phyloP scores from a whole-genome alignment of 495 filamentous ascomycete species.

The Daldinia childiae region DNA sequence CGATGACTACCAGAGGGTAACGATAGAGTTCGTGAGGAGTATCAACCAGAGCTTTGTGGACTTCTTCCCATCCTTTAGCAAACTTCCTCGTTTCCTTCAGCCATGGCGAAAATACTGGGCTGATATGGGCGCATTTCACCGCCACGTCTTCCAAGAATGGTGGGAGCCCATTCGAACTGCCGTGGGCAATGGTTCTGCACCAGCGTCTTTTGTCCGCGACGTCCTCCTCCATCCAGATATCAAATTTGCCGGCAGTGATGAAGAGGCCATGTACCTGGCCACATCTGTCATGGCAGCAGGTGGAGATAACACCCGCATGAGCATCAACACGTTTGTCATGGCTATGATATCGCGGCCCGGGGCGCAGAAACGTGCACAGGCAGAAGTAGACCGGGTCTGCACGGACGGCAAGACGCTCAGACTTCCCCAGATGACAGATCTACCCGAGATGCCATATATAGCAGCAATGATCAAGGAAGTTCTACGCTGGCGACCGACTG shows the following conservation, averaged over 20 bases:
- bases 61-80: slow-evolving; percentile 51
- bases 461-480: slow-evolving; percentile 63
- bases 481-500: slow-evolving; percentile 63
- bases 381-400: slow-evolving; percentile 55
- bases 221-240: background rate
- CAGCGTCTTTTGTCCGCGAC: background rate
- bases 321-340: slow-evolving; percentile 54
- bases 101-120: slow-evolving; percentile 53
- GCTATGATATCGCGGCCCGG: slow-evolving; percentile 48
- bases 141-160: slow-evolving; percentile 50
- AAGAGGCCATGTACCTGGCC: slow-evolving; percentile 57
- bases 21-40: slow-evolving; percentile 41
- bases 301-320: slow-evolving; percentile 55
- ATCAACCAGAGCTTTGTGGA: slow-evolving; percentile 51
- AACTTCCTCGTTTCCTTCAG: slow-evolving; percentile 53
- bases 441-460: slow-evolving; percentile 59
- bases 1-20: slow-evolving; percentile 45
- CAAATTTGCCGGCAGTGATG: slow-evolving; percentile 43
- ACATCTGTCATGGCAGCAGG: slow-evolving; percentile 56
- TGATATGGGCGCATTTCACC: slow-evolving; percentile 41
- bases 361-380: slow-evolving; percentile 42
- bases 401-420: slow-evolving; percentile 39
- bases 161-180: slow-evolving; percentile 33
- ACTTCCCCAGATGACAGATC: slow-evolving; percentile 58
- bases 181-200: background rate